These are phyloP conservation scores for Holtermannia corniformis DNA, from an alignment of 768 basidiomycete genomes.

Conservation along the genomic window DNA sequence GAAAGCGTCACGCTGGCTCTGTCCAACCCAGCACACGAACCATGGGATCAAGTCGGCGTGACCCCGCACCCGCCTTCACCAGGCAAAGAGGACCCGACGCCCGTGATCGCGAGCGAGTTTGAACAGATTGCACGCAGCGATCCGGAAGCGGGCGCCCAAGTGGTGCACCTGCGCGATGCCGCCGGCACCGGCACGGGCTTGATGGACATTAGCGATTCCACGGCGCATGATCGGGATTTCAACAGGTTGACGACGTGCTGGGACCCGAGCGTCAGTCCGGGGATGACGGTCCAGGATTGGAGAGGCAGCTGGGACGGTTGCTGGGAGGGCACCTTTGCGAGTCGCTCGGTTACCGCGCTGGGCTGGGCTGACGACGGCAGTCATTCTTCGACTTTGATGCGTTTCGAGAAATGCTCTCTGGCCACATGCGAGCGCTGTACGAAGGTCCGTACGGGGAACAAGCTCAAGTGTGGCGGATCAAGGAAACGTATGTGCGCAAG, in stretches of 20 bases:
- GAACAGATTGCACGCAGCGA: no score
- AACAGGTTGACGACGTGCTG: conserved; percentile 33
- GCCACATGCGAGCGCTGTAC: conserved; percentile 58
- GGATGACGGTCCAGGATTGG: conserved; percentile 30
- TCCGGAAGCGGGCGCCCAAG: not conserved
- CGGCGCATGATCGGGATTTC: conserved; percentile 40
- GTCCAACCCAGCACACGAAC: no score
- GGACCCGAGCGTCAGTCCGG: conserved; percentile 33
- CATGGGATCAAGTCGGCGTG: no score
- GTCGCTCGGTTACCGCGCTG: not conserved
- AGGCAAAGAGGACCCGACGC: conserved; percentile 17
- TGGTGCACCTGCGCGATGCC: not conserved
- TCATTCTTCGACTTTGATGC: conserved; percentile 69
- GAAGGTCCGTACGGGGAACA: conserved; percentile 70
- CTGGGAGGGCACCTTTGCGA: conserved; percentile 38
- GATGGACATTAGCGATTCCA: conserved; percentile 15
- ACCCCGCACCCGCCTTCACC: no score
- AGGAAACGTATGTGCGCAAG: conserved; percentile 28
- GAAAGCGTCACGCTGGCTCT: no score
- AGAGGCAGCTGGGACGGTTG: conserved; percentile 28
- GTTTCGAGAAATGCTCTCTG: conserved; percentile 47
- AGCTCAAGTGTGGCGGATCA: conserved; percentile 77
- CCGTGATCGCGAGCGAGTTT: no score
- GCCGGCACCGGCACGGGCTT: not conserved
- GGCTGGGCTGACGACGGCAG: conserved; percentile 2